Base-by-base conservation (phyloP, 345 rosid genomes). In the Durio zibethinus region DNA sequence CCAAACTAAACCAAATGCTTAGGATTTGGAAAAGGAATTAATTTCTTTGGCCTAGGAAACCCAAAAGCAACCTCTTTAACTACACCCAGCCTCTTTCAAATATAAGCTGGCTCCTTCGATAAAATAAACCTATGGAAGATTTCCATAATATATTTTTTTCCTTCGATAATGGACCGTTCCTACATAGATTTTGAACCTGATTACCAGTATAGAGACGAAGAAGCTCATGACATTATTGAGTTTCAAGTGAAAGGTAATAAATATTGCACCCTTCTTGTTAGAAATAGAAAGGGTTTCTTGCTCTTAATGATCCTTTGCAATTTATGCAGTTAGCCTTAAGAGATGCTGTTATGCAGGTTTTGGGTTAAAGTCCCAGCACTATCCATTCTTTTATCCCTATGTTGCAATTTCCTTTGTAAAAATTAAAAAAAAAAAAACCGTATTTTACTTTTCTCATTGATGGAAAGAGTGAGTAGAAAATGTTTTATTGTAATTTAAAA, bases 181-280 rank as follows among this genome's bases (percentile, higher is more conserved):
- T 76, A 73, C 62, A 87, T 82, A 29, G 88, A 89, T 53, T 83
- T 86, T 36, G 90, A 89, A 76, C 92, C 94, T 38, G 80, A 71
- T 27, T 89, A 87, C 83, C 82, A 82, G 56, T 86, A 91, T 87
- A 61, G 20, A 56, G 38, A 66, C 79, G 84, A 60, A 2, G 83
- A 81, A 77, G 76, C 64, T 31, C 42, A 78, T 0, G 86, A 87
- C 48, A 72, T 66, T 75, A 74, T 91, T 64, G 86, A 86, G 78
- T 74, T 89, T 56, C 82, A 88, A 67, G 76, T 91, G 66, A 80
- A 79, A 23, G 89, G 94, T 87, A 80, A 68, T n/a, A 12, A 31
- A 10, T 12, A n/a, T 5, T 11, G 2, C n/a, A n/a, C 1, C 60
- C 27, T n/a, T 54, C 60, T 21, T 54, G 60, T n/a, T 54, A 16